Evolutionary conservation across 371 early-diverging fungal genomes (phyloP).

Genomic region (Mucor sp.): DNA sequence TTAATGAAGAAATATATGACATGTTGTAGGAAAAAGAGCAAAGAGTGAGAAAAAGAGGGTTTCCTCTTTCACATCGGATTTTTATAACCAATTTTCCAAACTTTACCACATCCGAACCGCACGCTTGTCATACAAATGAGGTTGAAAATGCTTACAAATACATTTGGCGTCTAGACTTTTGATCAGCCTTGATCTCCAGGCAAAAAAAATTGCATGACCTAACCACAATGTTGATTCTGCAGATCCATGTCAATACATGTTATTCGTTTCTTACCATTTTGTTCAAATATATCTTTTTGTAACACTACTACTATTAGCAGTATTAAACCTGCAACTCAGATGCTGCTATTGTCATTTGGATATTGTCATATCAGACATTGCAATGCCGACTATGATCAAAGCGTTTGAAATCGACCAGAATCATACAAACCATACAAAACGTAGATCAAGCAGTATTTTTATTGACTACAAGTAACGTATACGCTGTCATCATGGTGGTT

Average conservation of each 20-base stretch:
- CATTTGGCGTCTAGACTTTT: not conserved
- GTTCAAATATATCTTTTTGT: too few relatives aligned
- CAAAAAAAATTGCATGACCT: too few relatives aligned
- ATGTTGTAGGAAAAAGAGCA: constrained; percentile 13
- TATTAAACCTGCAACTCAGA: too few relatives aligned
- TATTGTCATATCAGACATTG: not conserved
- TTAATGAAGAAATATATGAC: constrained; percentile 51
- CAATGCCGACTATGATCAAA: not conserved
- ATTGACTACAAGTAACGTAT: not conserved
- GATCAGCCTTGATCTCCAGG: too few relatives aligned
- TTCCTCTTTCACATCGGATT: not conserved
- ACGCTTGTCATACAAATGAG: not conserved
- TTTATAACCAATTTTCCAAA: not conserved
- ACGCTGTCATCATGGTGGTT: not conserved
- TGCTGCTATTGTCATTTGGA: not conserved
- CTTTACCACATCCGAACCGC: not conserved
- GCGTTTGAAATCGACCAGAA: too few relatives aligned
- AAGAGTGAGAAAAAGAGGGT: too few relatives aligned
- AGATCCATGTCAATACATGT: not conserved
- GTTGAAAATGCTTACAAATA: not conserved
- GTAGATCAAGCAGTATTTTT: too few relatives aligned
- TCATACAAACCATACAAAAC: too few relatives aligned
- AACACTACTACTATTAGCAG: too few relatives aligned
- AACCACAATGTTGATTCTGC: not conserved
- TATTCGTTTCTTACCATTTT: too few relatives aligned